Conservation (phyloP, 2,329 filamentous ascomycete genomes). For the Tolypocladium guangdongense region DNA sequence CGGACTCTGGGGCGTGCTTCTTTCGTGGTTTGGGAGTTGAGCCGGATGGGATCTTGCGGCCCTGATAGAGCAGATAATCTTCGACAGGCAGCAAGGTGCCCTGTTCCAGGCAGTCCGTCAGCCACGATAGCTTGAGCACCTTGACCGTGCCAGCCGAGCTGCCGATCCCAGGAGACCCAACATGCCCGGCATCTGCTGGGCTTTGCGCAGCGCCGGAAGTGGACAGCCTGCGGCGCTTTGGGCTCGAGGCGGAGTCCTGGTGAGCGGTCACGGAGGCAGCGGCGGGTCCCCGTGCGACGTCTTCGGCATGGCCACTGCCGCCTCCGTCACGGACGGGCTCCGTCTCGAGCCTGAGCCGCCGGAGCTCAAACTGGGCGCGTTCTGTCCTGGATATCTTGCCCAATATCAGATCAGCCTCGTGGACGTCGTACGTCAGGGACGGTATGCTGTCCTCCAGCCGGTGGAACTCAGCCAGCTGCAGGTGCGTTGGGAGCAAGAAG, state of each 20-base stretch:
- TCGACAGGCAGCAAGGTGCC: slow-evolving; percentile 34
- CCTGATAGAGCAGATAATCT: slow-evolving; percentile 44
- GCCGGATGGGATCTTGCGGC: slow-evolving; percentile 19
- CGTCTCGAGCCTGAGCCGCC: slow-evolving; percentile 51
- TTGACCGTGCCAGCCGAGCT: slow-evolving; percentile 23
- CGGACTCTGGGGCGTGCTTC: background rate
- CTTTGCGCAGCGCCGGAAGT: background rate
- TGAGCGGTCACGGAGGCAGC: background rate
- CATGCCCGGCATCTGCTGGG: background rate
- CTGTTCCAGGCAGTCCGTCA: slow-evolving; percentile 38
- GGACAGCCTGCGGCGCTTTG: slow-evolving; percentile 11
- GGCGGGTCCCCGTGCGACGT: background rate
- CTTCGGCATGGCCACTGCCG: background rate
- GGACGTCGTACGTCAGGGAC: slow-evolving; percentile 57
- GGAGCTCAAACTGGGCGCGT: slow-evolving; percentile 68
- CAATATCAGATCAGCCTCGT: slow-evolving; percentile 63
- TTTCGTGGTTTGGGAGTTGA: background rate
- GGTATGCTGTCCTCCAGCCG: slow-evolving; percentile 53
- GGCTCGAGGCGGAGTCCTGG: slow-evolving; percentile 1
- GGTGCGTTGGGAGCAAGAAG: slow-evolving; percentile 62
- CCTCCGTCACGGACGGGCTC: slow-evolving; percentile 22
- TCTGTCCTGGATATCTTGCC: slow-evolving; percentile 60
- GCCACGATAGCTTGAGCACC: slow-evolving; percentile 50
- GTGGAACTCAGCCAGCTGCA: slow-evolving; percentile 52
- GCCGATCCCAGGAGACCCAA: background rate